Conservation (phyloP, 2,329 filamentous ascomycete species). For the Zymoseptoria pseudotritici region DNA sequence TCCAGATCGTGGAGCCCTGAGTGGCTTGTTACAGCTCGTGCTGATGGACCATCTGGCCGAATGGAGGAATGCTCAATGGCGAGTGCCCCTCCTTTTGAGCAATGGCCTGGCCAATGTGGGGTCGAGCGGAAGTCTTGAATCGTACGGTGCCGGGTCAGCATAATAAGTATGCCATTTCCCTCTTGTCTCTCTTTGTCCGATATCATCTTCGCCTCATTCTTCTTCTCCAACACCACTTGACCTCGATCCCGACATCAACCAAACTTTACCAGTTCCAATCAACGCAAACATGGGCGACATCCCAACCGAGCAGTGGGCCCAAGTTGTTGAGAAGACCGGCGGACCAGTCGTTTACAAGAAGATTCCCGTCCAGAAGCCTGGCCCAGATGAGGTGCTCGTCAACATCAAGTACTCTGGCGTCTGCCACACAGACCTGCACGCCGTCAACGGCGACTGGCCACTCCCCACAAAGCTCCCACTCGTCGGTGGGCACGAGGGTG, state of each 20-base stretch:
- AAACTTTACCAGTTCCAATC: background rate
- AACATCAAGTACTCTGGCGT: conserved; percentile 88
- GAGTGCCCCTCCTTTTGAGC: background rate
- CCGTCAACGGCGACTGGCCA: conserved; percentile 86
- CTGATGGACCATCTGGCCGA: background rate
- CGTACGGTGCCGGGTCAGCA: background rate
- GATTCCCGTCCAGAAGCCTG: conserved; percentile 74
- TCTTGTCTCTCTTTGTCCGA: background rate
- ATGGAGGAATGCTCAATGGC: background rate
- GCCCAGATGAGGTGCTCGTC: conserved; percentile 82
- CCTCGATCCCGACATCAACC: background rate
- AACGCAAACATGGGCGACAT: conserved; percentile 42
- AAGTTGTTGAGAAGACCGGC: conserved; percentile 77
- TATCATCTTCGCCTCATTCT: background rate
- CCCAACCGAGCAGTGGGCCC: conserved; percentile 82
- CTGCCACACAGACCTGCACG: conserved; percentile 79
- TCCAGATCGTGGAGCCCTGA: background rate
- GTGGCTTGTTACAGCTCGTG: background rate
- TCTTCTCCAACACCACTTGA: background rate
- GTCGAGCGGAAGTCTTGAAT: background rate
- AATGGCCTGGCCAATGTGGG: background rate
- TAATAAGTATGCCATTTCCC: background rate
- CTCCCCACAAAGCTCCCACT: conserved; percentile 73
- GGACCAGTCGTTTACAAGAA: conserved; percentile 64
- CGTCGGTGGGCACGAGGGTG: conserved; percentile 72